Conservation (phyloP, 2,329 filamentous ascomycete genomes). For the Plenodomus biglobosus region DNA sequence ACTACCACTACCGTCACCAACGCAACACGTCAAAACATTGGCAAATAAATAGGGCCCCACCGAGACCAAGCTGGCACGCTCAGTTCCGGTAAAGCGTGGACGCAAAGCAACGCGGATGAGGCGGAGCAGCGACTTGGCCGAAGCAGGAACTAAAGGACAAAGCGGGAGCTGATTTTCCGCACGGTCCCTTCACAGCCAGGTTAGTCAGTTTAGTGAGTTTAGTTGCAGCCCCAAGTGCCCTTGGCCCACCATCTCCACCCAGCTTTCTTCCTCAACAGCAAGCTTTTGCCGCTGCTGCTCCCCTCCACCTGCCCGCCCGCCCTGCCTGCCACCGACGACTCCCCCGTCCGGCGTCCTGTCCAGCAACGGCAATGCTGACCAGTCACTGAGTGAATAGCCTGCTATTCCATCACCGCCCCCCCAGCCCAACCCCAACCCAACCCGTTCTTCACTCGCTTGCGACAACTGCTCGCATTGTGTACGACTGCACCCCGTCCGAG, state of each 20-base stretch:
- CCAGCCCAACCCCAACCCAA: conserved; percentile 1
- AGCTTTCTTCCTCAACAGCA: conserved; percentile 9
- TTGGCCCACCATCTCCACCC: conserved; percentile 24
- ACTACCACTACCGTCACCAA: not conserved
- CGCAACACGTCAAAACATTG: not conserved
- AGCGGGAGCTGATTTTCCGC: conserved; percentile 14
- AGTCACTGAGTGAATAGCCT: conserved; percentile 16
- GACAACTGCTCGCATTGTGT: not conserved
- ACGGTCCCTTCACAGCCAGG: conserved; percentile 8
- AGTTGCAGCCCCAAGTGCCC: conserved; percentile 5
- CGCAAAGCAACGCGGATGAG: conserved; percentile 9
- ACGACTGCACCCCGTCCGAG: too few species aligned
- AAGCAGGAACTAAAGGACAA: conserved; percentile 16
- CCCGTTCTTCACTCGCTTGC: not conserved
- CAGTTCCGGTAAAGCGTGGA: too few species aligned
- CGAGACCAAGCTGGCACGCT: not conserved
- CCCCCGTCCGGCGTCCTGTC: conserved; percentile 12
- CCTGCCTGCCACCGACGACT: conserved; percentile 12
- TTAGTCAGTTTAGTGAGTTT: not conserved
- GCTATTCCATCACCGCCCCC: not conserved
- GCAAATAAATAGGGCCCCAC: not conserved
- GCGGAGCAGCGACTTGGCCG: conserved; percentile 12
- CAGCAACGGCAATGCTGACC: conserved; percentile 26
- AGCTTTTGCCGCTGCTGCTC: conserved; percentile 6
- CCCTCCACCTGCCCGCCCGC: conserved; percentile 4